Evolutionary conservation across 2,329 filamentous ascomycete genomes (phyloP).

Genomic region (Fusarium buxicola): DNA sequence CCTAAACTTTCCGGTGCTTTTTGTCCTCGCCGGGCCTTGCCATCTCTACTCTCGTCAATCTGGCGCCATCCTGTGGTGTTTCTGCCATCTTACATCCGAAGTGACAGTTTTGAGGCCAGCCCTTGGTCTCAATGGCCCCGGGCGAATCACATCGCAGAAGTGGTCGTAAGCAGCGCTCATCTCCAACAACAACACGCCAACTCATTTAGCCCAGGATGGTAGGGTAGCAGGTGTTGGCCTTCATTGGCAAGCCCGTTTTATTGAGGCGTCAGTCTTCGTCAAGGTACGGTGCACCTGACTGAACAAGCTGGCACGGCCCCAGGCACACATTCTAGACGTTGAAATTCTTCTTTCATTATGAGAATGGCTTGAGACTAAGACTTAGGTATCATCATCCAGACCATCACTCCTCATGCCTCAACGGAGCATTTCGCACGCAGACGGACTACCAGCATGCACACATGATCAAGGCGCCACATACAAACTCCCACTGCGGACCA

Average conservation of each 20-base stretch:
- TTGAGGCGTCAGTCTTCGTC: not conserved
- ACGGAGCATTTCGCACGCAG: slow-evolving; percentile 22
- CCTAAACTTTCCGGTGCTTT: too few relatives aligned
- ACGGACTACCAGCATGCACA: slow-evolving; percentile 37
- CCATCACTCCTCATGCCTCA: slow-evolving; percentile 37
- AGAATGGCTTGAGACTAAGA: slow-evolving; percentile 23
- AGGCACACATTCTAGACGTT: slow-evolving; percentile 18
- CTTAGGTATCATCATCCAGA: slow-evolving; percentile 30
- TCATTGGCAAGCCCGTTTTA: not conserved
- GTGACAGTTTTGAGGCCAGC: slow-evolving; percentile 3
- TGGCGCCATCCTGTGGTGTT: too few relatives aligned
- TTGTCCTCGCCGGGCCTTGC: too few relatives aligned
- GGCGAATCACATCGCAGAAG: slow-evolving; percentile 18
- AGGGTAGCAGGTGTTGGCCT: not conserved
- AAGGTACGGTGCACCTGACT: too few relatives aligned
- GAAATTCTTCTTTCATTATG: slow-evolving; percentile 40
- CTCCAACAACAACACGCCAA: slow-evolving; percentile 25
- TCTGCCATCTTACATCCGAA: slow-evolving; percentile 12
- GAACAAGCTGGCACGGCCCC: too few relatives aligned
- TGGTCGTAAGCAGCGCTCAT: slow-evolving; percentile 8
- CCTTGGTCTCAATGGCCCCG: not conserved
- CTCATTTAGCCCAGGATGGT: slow-evolving; percentile 13
- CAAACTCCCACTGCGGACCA: slow-evolving; percentile 48
- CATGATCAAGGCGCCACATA: slow-evolving; percentile 39
- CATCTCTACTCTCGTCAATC: not conserved